These are phyloP conservation scores for Ophiosphaerella herpotricha DNA, from an alignment of 2,329 filamentous ascomycete species.

Conservation along the genomic window DNA sequence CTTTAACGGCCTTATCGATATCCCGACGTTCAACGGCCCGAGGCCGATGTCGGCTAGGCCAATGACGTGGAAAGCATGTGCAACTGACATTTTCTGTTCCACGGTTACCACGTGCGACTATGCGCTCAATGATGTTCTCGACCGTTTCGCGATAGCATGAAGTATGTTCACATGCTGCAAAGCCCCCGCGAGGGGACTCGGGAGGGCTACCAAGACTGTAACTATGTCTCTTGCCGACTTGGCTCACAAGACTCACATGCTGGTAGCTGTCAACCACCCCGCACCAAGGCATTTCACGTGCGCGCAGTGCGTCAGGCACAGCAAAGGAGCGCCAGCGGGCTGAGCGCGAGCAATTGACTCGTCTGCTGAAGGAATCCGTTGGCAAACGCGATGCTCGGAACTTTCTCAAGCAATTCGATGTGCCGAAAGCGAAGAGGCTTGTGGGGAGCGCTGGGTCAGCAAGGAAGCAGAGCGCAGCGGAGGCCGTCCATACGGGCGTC, in stretches of 20 bases:
- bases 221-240: conserved; percentile 21
- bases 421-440: conserved; percentile 28
- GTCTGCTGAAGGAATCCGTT: conserved; percentile 78
- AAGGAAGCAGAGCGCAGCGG: conserved; percentile 19
- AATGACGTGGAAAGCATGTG: too few relatives aligned
- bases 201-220: conserved; percentile 30
- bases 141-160: conserved; percentile 36
- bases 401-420: conserved; percentile 84
- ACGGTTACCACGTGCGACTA: too few relatives aligned
- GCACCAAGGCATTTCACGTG: conserved; percentile 11
- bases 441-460: conserved; percentile 10
- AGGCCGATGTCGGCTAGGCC: not conserved
- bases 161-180: conserved; percentile 44
- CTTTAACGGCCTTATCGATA: too few relatives aligned
- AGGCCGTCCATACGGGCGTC: conserved; percentile 53
- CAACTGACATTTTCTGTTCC: not conserved
- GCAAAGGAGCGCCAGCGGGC: conserved; percentile 44
- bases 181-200: conserved; percentile 42
- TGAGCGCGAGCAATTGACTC: conserved; percentile 44
- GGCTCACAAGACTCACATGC: conserved; percentile 24
- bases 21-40: too few relatives aligned
- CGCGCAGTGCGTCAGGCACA: conserved; percentile 30
- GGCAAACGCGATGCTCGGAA: conserved; percentile 92
- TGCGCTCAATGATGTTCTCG: too few relatives aligned
- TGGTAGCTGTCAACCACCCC: conserved; percentile 17